phyloP scores from a whole-genome alignment of 805 yeast genomes.

The Schizosaccharomyces lindneri region DNA sequence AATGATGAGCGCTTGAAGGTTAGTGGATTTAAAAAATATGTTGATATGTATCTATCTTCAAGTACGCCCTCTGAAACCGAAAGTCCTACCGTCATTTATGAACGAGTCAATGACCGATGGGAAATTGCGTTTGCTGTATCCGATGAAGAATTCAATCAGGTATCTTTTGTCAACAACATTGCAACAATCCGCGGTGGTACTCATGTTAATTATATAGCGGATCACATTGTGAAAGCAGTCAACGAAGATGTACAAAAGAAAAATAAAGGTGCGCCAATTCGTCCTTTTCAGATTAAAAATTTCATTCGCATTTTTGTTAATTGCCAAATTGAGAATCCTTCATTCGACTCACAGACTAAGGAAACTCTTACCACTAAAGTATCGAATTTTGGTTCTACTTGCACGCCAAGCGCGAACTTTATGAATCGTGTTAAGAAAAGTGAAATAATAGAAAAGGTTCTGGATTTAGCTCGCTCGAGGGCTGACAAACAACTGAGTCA shows the following conservation, averaged over 20 bases:
- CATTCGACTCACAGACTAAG: slow-evolving; percentile 91
- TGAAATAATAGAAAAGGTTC: slow-evolving; percentile 39
- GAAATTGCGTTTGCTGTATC: slow-evolving; percentile 87
- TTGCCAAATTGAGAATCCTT: slow-evolving; percentile 85
- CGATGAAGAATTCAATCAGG: slow-evolving; percentile 74
- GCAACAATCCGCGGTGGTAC: slow-evolving; percentile 96
- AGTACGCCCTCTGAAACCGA: slow-evolving; percentile 11
- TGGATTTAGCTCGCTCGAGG: slow-evolving; percentile 65
- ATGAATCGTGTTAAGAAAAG: slow-evolving; percentile 50
- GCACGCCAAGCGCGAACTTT: slow-evolving; percentile 52
- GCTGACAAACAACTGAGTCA: slow-evolving; percentile 71
- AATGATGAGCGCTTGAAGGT: slow-evolving; percentile 51
- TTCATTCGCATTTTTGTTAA: slow-evolving; percentile 78
- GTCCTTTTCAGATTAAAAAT: slow-evolving; percentile 69
- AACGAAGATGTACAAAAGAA: slow-evolving; percentile 49
- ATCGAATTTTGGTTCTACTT: slow-evolving; percentile 70
- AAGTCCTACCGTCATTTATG: slow-evolving; percentile 35
- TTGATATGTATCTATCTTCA: slow-evolving; percentile 70
- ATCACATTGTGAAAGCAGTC: slow-evolving; percentile 58
- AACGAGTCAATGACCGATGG: slow-evolving; percentile 70
- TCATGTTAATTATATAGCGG: slow-evolving; percentile 67
- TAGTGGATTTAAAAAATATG: slow-evolving; percentile 59
- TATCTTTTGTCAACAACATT: slow-evolving; percentile 88
- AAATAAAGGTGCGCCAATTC: slow-evolving; percentile 43
- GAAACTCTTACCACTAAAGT: slow-evolving; percentile 82